A percentile compares a stretch with the other conserved stretches of the same genome.
Evolutionary conservation across 1,284 basidiomycete genomes (phyloP).

Genomic region (Ustilago crameri): DNA sequence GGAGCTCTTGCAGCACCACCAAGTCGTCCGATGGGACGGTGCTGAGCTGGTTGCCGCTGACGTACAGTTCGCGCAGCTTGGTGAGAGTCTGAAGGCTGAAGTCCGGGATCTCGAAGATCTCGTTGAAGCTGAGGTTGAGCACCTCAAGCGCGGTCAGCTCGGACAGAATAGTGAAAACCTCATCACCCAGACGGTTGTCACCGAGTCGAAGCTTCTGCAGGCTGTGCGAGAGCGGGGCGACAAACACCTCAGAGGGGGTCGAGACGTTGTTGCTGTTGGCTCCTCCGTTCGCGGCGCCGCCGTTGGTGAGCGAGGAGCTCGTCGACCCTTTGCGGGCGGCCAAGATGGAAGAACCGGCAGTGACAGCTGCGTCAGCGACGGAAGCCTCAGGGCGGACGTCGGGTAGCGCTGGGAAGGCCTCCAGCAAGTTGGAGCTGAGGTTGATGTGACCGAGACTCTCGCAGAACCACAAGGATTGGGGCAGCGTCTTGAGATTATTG

Average conservation of each 20-base stretch:
- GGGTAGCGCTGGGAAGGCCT: conserved; percentile 76
- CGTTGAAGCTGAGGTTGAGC: conserved; percentile 94
- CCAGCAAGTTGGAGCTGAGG: conserved; percentile 87
- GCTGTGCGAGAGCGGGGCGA: conserved; percentile 77
- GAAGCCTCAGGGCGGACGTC: conserved; percentile 22
- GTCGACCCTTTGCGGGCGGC: conserved; percentile 63
- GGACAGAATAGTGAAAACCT: conserved; percentile 81
- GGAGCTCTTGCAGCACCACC: conserved; percentile 56
- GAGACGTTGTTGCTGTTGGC: conserved; percentile 10
- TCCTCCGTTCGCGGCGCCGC: conserved; percentile 13
- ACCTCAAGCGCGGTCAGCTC: conserved; percentile 73
- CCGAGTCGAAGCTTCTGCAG: conserved; percentile 84
- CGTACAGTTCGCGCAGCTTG: conserved; percentile 84
- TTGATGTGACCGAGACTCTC: conserved; percentile 80
- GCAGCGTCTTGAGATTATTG: conserved; percentile 85
- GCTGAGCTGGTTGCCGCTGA: conserved; percentile 92
- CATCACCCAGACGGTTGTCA: conserved; percentile 88
- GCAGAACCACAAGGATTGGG: conserved; percentile 85
- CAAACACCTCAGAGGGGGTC: conserved; percentile 38
- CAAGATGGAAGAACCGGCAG: conserved; percentile 15
- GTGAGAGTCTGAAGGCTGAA: conserved; percentile 79
- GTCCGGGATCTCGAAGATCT: conserved; percentile 82
- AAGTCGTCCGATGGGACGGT: conserved; percentile 79
- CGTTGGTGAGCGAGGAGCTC: conserved; percentile 42
- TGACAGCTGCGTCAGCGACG: conserved; percentile 4